Conservation (phyloP, 768 basidiomycete species). For the Auricularia cornea region DNA sequence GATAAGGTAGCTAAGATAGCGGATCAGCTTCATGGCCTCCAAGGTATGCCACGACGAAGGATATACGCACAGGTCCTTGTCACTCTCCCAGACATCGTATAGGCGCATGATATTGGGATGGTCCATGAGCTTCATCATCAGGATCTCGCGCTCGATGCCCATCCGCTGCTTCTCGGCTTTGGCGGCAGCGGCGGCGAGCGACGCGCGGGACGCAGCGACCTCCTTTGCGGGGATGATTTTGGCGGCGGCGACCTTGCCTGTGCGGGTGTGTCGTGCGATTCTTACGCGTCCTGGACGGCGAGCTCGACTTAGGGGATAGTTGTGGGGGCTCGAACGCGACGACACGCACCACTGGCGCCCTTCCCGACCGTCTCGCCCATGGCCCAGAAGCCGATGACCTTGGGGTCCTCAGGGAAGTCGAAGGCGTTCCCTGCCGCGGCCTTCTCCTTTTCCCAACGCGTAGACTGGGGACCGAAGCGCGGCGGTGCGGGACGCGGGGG, state of each 20-base stretch:
- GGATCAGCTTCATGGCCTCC: neutral
- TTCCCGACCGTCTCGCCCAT: constrained; percentile 91
- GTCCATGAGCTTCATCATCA: constrained; percentile 94
- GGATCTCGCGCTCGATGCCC: constrained; percentile 87
- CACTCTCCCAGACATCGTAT: constrained; percentile 96
- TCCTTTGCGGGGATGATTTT: constrained; percentile 84
- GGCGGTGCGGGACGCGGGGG: neutral
- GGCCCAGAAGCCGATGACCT: constrained; percentile 83
- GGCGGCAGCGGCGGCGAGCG: constrained; percentile 59
- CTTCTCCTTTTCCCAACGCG: constrained; percentile 83
- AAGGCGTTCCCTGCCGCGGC: constrained; percentile 65
- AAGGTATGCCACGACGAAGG: no score
- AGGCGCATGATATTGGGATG: constrained; percentile 92
- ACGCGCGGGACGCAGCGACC: constrained; percentile 55
- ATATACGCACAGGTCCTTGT: constrained; percentile 59
- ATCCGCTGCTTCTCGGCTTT: constrained; percentile 70
- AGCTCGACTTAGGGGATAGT: neutral
- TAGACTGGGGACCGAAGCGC: constrained; percentile 19
- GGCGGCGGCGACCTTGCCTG: constrained; percentile 84
- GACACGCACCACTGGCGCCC: constrained; percentile 63
- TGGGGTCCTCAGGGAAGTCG: constrained; percentile 79
- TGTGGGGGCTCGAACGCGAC: neutral
- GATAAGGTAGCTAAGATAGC: constrained; percentile 47
- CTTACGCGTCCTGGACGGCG: constrained; percentile 90
- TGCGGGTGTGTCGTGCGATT: constrained; percentile 80